phyloP scores from a whole-genome alignment of 345 rosid genomes.

The Eucalyptus guilfoylei region DNA sequence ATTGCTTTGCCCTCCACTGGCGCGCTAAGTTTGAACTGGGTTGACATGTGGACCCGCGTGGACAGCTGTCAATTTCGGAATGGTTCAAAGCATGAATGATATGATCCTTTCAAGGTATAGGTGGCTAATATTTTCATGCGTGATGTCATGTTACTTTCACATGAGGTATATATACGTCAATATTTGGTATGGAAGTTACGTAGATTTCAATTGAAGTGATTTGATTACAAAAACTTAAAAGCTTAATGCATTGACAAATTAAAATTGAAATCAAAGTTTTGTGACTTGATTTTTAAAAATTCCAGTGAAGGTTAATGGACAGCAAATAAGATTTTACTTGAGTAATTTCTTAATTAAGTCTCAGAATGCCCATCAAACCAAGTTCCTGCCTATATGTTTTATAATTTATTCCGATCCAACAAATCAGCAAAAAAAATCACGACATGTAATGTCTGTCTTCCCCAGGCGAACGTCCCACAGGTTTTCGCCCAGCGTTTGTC shows the following conservation, averaged over 20 bases:
- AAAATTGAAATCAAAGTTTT: too few relatives aligned
- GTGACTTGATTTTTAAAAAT: neutral
- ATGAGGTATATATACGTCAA: neutral
- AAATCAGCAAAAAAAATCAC: neutral
- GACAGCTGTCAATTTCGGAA: fast-evolving
- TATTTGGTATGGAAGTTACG: neutral
- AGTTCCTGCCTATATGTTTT: neutral
- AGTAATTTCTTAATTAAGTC: neutral
- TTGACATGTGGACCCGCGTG: fast-evolving
- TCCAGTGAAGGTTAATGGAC: neutral
- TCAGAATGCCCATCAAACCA: neutral
- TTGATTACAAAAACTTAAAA: neutral
- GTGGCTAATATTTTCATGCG: neutral
- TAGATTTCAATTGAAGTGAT: fast-evolving
- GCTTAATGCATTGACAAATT: neutral
- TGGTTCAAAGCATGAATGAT: fast-evolving
- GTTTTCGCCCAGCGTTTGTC: neutral
- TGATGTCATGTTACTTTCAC: fast-evolving
- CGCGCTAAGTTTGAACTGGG: fast-evolving
- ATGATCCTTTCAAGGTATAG: fast-evolving
- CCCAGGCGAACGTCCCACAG: neutral
- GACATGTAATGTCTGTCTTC: neutral
- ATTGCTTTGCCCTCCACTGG: too few relatives aligned
- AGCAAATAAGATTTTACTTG: neutral
- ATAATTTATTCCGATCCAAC: neutral